Evolutionary conservation across 331 rosid species (phyloP).

Genomic region (Malus hybrid): DNA sequence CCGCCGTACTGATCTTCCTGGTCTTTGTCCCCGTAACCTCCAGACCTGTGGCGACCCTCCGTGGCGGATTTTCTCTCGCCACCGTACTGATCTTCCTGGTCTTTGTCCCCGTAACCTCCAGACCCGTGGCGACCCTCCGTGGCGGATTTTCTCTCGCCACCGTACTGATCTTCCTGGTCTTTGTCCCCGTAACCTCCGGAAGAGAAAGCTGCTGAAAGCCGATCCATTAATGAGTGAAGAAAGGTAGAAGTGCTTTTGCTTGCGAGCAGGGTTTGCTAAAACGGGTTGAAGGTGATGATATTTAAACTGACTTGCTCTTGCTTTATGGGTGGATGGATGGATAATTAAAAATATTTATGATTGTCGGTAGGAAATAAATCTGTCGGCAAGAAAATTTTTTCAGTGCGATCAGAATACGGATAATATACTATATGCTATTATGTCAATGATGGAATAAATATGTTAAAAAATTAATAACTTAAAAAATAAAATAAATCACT

Average conservation of each 20-base stretch:
- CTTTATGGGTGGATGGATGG: not conserved
- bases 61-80: not conserved
- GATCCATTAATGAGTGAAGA: not conserved
- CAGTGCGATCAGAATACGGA: accelerated
- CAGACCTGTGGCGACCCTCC: not conserved
- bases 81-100: not conserved
- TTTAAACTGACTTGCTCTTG: not conserved
- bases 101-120: not conserved
- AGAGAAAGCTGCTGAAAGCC: not conserved
- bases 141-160: not conserved
- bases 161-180: not conserved
- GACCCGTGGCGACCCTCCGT: not conserved
- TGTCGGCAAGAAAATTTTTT: too few species aligned
- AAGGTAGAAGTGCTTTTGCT: not conserved
- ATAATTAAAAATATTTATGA: too few species aligned
- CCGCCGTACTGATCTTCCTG: not conserved
- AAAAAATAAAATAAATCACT: too few species aligned
- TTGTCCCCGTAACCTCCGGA: not conserved
- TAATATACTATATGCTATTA: too few species aligned
- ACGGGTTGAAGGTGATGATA: not conserved
- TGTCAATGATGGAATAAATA: accelerated
- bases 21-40: not conserved
- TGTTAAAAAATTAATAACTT: too few species aligned
- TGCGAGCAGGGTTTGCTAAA: not conserved
- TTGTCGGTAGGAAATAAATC: not conserved